These are phyloP conservation scores for Physcomitrium patens DNA, from an alignment of 225 moss, liverwort and hornwort genomes.

Conservation along the genomic window DNA sequence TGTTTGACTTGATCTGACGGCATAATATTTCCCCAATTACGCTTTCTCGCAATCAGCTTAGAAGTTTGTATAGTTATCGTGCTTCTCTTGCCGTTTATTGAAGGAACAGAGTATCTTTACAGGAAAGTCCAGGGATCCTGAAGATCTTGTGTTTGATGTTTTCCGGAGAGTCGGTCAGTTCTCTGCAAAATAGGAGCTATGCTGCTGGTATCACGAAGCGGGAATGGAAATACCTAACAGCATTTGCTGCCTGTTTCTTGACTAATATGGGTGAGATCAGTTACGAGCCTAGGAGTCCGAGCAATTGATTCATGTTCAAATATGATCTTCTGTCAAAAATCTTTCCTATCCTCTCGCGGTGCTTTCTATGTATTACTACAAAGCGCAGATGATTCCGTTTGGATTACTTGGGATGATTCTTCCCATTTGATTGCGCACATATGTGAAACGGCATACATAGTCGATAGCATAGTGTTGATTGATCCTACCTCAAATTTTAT, in stretches of 20 bases:
- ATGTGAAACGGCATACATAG: background rate
- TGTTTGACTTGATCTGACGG: background rate
- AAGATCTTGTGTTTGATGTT: constrained; percentile 48
- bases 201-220: constrained; percentile 44
- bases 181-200: constrained; percentile 38
- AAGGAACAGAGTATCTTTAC: constrained; percentile 32
- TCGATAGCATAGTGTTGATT: no score
- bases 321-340: background rate
- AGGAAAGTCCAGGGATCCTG: constrained; percentile 58
- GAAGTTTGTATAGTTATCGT: background rate
- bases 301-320: background rate
- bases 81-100: constrained; percentile 26
- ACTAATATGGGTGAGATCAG: constrained; percentile 57
- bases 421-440: background rate
- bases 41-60: no score
- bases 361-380: background rate
- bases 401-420: background rate
- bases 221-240: constrained; percentile 50
- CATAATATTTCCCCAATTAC: background rate
- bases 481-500: no score
- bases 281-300: background rate
- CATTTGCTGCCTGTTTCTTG: constrained; percentile 57
- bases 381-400: background rate
- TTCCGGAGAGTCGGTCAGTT: constrained; percentile 44
- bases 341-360: background rate